Evolutionary conservation across 441 rosid species (phyloP).

Genomic region (Adansonia rubrostipa): DNA sequence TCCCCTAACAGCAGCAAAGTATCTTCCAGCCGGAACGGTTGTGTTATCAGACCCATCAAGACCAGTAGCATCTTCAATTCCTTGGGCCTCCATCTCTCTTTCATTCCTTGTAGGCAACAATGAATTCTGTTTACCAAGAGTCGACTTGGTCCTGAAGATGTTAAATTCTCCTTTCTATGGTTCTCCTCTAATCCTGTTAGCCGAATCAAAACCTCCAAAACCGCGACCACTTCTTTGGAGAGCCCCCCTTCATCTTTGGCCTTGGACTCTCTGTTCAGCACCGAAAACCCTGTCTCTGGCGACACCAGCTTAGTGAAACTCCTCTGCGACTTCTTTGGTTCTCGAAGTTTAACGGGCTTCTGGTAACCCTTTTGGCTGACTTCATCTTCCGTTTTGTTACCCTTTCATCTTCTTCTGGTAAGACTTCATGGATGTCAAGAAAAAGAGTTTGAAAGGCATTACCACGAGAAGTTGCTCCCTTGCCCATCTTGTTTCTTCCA

Average conservation of each 20-base stretch:
- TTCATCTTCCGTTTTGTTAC: constrained; percentile 36
- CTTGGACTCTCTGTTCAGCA: constrained; percentile 51
- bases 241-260: constrained; percentile 47
- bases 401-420: constrained; percentile 48
- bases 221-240: constrained; percentile 79
- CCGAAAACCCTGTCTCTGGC: constrained; percentile 83
- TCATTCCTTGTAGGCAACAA: constrained; percentile 65
- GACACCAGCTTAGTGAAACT: constrained; percentile 78
- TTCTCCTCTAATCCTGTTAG: constrained; percentile 44
- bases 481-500: constrained; percentile 39
- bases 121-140: constrained; percentile 82
- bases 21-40: constrained; percentile 92
- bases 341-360: constrained; percentile 44
- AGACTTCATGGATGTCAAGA: constrained; percentile 66
- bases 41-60: constrained; percentile 55
- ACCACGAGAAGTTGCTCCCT: constrained; percentile 32
- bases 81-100: constrained; percentile 53
- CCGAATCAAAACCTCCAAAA: constrained; percentile 80
- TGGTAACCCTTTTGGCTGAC: constrained; percentile 35
- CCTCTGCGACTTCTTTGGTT: constrained; percentile 45
- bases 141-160: constrained; percentile 77
- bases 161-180: constrained; percentile 69
- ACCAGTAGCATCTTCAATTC: constrained; percentile 43
- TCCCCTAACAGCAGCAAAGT: constrained; percentile 94
- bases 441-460: constrained; percentile 42